These are phyloP conservation scores for Neoarthrinium moseri DNA, from an alignment of 2,329 filamentous ascomycete species.

Conservation along the genomic window DNA sequence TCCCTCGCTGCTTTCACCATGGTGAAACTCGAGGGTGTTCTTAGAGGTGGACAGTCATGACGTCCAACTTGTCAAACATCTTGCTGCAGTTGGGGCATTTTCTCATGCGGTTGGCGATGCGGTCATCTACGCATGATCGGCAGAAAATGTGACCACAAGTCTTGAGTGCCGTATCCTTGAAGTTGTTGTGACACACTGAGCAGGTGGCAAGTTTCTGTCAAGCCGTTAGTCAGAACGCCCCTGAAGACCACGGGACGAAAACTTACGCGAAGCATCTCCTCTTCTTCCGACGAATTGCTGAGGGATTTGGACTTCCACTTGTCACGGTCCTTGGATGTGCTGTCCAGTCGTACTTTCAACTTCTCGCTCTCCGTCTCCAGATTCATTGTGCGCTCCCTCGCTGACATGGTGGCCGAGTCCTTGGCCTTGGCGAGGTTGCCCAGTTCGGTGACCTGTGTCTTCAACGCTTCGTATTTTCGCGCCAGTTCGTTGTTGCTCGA, in stretches of 20 bases:
- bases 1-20: too few relatives aligned
- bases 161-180: conserved; percentile 92
- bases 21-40: too few relatives aligned
- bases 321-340: conserved; percentile 79
- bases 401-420: conserved; percentile 57
- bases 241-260: not conserved
- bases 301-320: conserved; percentile 80
- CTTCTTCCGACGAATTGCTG: conserved; percentile 78
- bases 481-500: conserved; percentile 67
- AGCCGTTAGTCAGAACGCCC: conserved; percentile 28
- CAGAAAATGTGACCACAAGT: conserved; percentile 96
- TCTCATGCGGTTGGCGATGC: conserved; percentile 83
- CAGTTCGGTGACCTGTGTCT: conserved; percentile 74
- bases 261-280: conserved; percentile 83
- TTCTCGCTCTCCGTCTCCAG: conserved; percentile 78
- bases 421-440: conserved; percentile 73
- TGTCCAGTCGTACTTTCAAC: conserved; percentile 72
- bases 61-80: conserved; percentile 86
- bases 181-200: conserved; percentile 86
- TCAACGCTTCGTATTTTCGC: conserved; percentile 69
- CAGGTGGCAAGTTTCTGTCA: conserved; percentile 74
- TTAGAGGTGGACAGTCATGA: conserved; percentile 68
- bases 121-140: conserved; percentile 83
- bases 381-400: conserved; percentile 57
- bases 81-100: conserved; percentile 95